Evolutionary conservation across 2,329 filamentous ascomycete species (phyloP), one percentile per base, ranked within the genome.

Genomic region (Phialocephala subalpina): DNA sequence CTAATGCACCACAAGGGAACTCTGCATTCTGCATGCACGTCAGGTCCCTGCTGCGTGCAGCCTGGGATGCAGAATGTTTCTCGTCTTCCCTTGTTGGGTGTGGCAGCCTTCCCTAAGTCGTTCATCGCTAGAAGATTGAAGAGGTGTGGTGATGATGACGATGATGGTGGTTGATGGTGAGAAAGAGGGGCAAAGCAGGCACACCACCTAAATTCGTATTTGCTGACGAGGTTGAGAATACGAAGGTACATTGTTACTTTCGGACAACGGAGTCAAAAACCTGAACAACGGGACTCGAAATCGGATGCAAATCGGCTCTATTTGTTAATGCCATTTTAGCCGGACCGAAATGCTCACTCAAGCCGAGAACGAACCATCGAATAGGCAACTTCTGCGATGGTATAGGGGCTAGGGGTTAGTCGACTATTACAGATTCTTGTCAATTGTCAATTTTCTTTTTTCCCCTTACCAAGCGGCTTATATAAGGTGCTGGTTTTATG

Each of bases 341-440:
- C n/a, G 45, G 45, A 11, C 45, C 45, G 45, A 49, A 22, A n/a
- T 20, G 2, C 18, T 22, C 16, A 42, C 42, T 47, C 42, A 47
- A 2, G 18, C 11, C n/a, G 16, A 3, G 40, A n/a, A 20, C n/a
- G n/a, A n/a, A n/a, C n/a, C n/a, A n/a, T 33, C 4, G n/a, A 49
- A 22, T n/a, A 49, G 45, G 45, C n/a, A 20, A 49, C 45, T 25
- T 49, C 20, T 42, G 35, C 35, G 16, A n/a, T 42, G 7, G 14
- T 16, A 6, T 16, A 16, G 40, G 12, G 7, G 16, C 40, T n/a
- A n/a, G 16, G 3, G 18, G 18, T 22, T 9, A 47, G 42, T 22
- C 42, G 18, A 47, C 42, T 47, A 8, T n/a, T 22, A 47, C 45
- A 49, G 45, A 49, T 49, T 49, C 45, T 49, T 49, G 45, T 25